Evolutionary conservation across 192 early-diverging fungal species (phyloP).

Genomic region (Linnemannia zychae): DNA sequence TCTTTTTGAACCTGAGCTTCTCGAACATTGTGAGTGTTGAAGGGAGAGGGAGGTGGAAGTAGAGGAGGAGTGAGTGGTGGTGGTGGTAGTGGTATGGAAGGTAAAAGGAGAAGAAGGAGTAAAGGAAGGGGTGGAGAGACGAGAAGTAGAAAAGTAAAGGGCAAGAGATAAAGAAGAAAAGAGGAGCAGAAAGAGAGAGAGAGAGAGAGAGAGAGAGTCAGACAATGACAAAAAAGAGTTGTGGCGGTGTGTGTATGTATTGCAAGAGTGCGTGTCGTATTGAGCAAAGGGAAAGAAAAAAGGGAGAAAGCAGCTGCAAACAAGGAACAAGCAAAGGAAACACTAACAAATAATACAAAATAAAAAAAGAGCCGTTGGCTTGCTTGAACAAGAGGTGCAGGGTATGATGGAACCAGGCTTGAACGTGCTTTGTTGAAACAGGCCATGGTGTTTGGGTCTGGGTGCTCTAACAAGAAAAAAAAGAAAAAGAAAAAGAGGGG

Average conservation of each 20-base stretch:
- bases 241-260: neutral
- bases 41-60: neutral
- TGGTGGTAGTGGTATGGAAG: neutral
- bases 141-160: too few species aligned
- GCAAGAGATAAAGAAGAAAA: neutral
- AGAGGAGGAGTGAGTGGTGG: neutral
- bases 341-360: constrained; percentile 2
- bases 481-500: too few species aligned
- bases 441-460: too few species aligned
- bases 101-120: neutral
- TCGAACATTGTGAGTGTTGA: constrained; percentile 30
- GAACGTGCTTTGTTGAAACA: too few species aligned
- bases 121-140: neutral
- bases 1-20: constrained; percentile 35
- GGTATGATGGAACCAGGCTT: too few species aligned
- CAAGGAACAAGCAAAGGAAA: too few species aligned
- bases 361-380: neutral
- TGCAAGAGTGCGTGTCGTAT: neutral
- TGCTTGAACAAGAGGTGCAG: neutral
- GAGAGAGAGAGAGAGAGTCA: neutral
- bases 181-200: neutral
- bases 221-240: neutral
- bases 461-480: too few species aligned
- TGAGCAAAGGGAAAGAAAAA: neutral
- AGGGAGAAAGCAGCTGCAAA: neutral